Conservation (phyloP, 2,329 filamentous ascomycete species). For the Leptographium wingfieldii region DNA sequence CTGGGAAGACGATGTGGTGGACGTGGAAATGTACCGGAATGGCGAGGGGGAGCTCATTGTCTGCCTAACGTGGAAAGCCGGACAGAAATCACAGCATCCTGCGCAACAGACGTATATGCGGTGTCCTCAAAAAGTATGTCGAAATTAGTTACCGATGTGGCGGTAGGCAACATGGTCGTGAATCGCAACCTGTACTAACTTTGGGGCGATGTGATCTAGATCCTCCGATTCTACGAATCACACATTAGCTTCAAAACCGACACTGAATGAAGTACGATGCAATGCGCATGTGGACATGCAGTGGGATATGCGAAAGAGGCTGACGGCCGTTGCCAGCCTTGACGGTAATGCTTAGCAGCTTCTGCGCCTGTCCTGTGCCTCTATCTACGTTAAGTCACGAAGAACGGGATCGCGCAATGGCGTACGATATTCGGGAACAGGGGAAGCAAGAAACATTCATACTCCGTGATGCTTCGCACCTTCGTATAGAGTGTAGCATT, state of each 20-base stretch:
- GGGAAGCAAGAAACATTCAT: no score
- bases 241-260: constrained; percentile 31
- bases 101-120: constrained; percentile 57
- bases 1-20: constrained; percentile 63
- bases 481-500: no score
- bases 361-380: no score
- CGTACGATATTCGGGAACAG: no score
- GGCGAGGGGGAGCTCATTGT: constrained; percentile 48
- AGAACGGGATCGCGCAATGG: no score
- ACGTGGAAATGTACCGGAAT: constrained; percentile 62
- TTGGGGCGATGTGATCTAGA: background rate
- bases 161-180: no score
- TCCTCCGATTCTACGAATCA: constrained; percentile 47
- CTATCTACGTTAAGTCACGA: no score
- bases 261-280: background rate
- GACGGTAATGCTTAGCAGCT: background rate
- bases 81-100: constrained; percentile 60
- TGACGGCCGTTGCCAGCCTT: background rate
- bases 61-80: constrained; percentile 62
- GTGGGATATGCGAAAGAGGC: background rate
- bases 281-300: background rate
- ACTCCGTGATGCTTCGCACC: no score
- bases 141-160: background rate
- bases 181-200: background rate
- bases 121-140: constrained; percentile 61